phyloP scores from a whole-genome alignment of 306 rosid genomes.

The Vicia faba region DNA sequence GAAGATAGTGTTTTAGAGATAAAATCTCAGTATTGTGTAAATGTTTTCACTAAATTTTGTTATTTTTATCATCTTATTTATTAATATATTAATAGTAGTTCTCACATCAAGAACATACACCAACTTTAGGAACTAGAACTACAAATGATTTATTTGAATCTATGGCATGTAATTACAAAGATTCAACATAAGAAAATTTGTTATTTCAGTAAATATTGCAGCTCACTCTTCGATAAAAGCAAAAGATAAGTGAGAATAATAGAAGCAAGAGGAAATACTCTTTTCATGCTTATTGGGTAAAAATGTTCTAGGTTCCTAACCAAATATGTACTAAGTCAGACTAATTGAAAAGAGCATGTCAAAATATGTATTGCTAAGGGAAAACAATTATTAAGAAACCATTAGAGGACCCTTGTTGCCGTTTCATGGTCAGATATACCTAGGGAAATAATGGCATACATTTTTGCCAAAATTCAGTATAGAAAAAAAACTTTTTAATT shows the following conservation, averaged over 20 bases:
- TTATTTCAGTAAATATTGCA: conserved; percentile 5
- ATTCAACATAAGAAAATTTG: not conserved
- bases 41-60: not conserved
- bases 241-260: conserved; percentile 1
- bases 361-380: not conserved
- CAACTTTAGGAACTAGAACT: conserved; percentile 14
- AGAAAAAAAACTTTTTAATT: not conserved
- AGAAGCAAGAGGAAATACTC: conserved; percentile 6
- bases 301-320: conserved; percentile 7
- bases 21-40: not conserved
- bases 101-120: conserved; percentile 16
- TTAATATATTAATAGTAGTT: conserved; percentile 7
- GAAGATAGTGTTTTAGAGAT: conserved; percentile 13
- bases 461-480: not conserved
- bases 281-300: not conserved
- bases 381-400: not conserved
- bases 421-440: not conserved
- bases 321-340: not conserved
- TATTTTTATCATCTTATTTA: not conserved
- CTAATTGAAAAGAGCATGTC: not conserved
- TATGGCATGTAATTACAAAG: conserved; percentile 19
- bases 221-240: conserved; percentile 28
- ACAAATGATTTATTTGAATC: conserved; percentile 15
- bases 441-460: not conserved
- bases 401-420: not conserved